Evolutionary conservation across 306 rosid species (phyloP).

Genomic region (Rubus idaeus): DNA sequence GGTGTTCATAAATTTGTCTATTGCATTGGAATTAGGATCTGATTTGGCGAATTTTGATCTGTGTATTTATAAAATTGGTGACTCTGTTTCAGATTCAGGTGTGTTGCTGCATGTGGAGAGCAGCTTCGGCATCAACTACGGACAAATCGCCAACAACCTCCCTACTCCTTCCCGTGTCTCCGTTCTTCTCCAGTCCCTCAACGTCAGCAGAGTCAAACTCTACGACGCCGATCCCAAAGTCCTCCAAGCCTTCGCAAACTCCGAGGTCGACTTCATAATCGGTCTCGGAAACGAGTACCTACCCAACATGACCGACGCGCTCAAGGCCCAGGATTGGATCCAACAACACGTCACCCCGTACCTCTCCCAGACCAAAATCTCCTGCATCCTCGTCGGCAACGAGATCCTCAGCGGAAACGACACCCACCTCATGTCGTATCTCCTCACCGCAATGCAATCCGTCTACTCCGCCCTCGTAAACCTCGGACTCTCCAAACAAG

Average conservation of each 20-base stretch:
- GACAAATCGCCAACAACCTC: conserved; percentile 76
- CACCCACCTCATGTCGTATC: conserved; percentile 34
- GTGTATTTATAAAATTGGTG: neutral
- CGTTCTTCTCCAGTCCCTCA: conserved; percentile 55
- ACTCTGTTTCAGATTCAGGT: conserved; percentile 44
- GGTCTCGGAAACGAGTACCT: conserved; percentile 73
- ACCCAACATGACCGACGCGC: conserved; percentile 47
- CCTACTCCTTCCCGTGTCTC: conserved; percentile 65
- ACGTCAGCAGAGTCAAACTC: conserved; percentile 68
- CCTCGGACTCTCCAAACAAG: conserved; percentile 57
- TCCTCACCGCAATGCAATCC: conserved; percentile 74
- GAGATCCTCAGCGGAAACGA: conserved; percentile 57
- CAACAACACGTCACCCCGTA: conserved; percentile 52
- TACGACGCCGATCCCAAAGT: conserved; percentile 93
- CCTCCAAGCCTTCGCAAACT: conserved; percentile 58
- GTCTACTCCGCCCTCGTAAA: conserved; percentile 51
- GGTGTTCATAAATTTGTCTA: neutral
- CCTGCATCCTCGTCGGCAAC: conserved; percentile 69
- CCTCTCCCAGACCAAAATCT: conserved; percentile 61
- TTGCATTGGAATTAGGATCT: neutral
- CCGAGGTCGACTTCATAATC: conserved; percentile 62
- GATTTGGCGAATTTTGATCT: neutral
- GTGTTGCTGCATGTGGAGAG: conserved; percentile 36
- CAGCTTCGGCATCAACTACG: conserved; percentile 83
- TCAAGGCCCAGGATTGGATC: conserved; percentile 70